Evolutionary conservation across 768 basidiomycete genomes (phyloP).

Genomic region (Mrakia hoshinonis): DNA sequence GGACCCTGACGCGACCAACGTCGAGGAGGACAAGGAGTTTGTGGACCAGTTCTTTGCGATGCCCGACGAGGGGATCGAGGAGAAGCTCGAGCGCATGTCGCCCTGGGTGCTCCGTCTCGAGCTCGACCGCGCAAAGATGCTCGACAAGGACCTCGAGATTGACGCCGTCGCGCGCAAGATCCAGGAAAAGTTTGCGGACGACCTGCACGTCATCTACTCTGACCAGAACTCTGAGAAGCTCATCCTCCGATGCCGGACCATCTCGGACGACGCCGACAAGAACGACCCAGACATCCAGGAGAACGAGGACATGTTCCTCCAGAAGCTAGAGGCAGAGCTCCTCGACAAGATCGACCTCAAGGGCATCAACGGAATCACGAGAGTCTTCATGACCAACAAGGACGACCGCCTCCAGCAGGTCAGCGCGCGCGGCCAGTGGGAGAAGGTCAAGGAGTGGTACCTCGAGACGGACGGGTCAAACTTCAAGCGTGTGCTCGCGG

Average conservation of each 20-base stretch:
- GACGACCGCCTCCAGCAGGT: slow-evolving; percentile 71
- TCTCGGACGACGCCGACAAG: slow-evolving; percentile 72
- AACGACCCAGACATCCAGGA: slow-evolving; percentile 55
- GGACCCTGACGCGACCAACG: slow-evolving; percentile 78
- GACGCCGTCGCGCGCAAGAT: slow-evolving; percentile 87
- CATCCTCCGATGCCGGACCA: slow-evolving; percentile 83
- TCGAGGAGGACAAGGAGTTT: slow-evolving; percentile 90
- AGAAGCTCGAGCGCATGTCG: slow-evolving; percentile 81
- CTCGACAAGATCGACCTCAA: slow-evolving; percentile 88
- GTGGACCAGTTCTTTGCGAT: slow-evolving; percentile 99
- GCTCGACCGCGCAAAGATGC: slow-evolving; percentile 93
- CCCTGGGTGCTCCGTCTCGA: slow-evolving; percentile 96
- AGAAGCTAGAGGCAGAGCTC: slow-evolving; percentile 93
- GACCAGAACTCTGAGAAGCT: slow-evolving; percentile 98
- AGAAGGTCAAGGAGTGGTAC: slow-evolving; percentile 66
- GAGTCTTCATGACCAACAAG: slow-evolving; percentile 71
- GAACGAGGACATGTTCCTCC: slow-evolving; percentile 84
- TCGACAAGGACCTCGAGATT: slow-evolving; percentile 94
- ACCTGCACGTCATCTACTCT: slow-evolving; percentile 95
- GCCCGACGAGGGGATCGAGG: slow-evolving; percentile 90
- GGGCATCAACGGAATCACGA: slow-evolving; percentile 79
- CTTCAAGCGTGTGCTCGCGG: slow-evolving; percentile 85
- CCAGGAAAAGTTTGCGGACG: slow-evolving; percentile 86
- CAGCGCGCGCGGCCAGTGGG: slow-evolving; percentile 50
- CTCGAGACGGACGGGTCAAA: slow-evolving; percentile 96